Percentiles rank a stretch among this genome's conserved stretches.
Conservation (phyloP, 257 asterid species). For the Solanum chaucha region DNA sequence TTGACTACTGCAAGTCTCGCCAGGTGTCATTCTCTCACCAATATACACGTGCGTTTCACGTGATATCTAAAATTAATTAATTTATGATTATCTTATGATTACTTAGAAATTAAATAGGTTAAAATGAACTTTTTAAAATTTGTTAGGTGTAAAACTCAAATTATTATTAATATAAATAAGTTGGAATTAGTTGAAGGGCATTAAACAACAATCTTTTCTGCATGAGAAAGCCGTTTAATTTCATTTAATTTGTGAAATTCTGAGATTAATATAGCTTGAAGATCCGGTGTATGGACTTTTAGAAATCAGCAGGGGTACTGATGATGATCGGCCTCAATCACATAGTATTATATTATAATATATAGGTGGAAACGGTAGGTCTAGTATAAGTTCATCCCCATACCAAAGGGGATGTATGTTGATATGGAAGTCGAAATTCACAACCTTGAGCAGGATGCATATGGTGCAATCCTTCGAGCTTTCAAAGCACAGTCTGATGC, state of each 20-base stretch:
- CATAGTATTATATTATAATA: slow-evolving; percentile 4
- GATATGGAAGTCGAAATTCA: slow-evolving; percentile 90
- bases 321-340: slow-evolving; percentile 44
- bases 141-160: too few species aligned
- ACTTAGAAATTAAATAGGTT: background rate
- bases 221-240: too few species aligned
- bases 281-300: too few species aligned
- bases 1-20: slow-evolving; percentile 62
- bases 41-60: background rate
- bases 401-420: slow-evolving; percentile 35
- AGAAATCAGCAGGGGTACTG: slow-evolving; percentile 16
- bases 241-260: too few species aligned
- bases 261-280: too few species aligned
- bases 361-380: slow-evolving; percentile 40
- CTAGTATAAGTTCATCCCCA: slow-evolving; percentile 32
- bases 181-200: too few species aligned
- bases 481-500: slow-evolving; percentile 98
- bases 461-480: slow-evolving; percentile 87
- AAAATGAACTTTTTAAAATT: too few species aligned
- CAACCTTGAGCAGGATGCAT: slow-evolving; percentile 88
- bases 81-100: background rate
- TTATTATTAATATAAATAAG: too few species aligned
- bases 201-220: too few species aligned
- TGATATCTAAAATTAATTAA: background rate
- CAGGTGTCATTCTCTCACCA: slow-evolving; percentile 33